phyloP scores from a whole-genome alignment of 345 rosid genomes.

The Pugionium cornutum region DNA sequence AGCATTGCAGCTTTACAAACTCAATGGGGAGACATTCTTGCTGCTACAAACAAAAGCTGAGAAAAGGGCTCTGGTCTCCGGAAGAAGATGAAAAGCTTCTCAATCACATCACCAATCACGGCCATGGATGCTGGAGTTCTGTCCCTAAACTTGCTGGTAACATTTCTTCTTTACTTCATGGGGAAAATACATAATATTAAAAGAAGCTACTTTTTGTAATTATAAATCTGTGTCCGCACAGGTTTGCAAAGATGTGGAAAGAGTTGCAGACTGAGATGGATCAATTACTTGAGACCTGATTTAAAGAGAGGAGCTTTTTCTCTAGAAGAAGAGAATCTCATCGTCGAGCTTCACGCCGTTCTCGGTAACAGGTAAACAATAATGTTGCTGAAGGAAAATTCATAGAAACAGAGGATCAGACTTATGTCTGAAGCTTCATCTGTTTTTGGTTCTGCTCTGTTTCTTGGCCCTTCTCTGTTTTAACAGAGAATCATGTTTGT shows the following conservation, averaged over 20 bases:
- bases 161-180: neutral
- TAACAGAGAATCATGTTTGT: conserved; percentile 2
- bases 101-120: conserved; percentile 62
- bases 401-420: conserved; percentile 4
- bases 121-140: conserved; percentile 89
- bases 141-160: conserved; percentile 84
- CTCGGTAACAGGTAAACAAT: conserved; percentile 65
- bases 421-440: neutral
- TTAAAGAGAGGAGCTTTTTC: conserved; percentile 88
- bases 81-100: conserved; percentile 35
- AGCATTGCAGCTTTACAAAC: conserved; percentile 31
- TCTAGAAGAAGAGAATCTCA: conserved; percentile 70
- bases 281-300: conserved; percentile 84
- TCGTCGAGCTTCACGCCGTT: conserved; percentile 70
- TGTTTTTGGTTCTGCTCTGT: conserved; percentile 19
- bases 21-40: conserved; percentile 85
- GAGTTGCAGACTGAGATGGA: conserved; percentile 84
- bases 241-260: conserved; percentile 84
- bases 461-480: neutral
- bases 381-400: neutral
- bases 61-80: conserved; percentile 94
- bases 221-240: conserved; percentile 18
- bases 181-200: no score
- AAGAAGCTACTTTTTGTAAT: neutral
- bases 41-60: conserved; percentile 74